These are phyloP conservation scores for Nasturtium officinale DNA, from an alignment of 345 rosid species.

Conservation along the genomic window DNA sequence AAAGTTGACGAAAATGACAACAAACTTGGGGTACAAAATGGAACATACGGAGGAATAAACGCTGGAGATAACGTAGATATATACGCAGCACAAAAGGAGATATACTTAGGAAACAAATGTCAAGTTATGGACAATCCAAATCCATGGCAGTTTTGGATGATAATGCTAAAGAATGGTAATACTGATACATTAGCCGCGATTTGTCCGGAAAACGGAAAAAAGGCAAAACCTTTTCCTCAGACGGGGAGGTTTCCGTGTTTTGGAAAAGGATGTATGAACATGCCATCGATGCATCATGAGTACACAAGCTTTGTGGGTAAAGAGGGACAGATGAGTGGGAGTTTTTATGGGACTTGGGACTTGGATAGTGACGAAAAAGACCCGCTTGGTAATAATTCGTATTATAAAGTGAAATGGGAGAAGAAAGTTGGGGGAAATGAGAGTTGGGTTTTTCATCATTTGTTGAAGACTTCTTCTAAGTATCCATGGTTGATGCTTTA, in stretches of 20 bases:
- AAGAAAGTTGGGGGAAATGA: slow-evolving; percentile 53
- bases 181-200: slow-evolving; percentile 58
- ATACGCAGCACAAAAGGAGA: slow-evolving; percentile 63
- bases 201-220: slow-evolving; percentile 61
- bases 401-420: slow-evolving; percentile 52
- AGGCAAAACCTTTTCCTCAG: slow-evolving; percentile 52
- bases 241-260: slow-evolving; percentile 62
- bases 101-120: slow-evolving; percentile 64
- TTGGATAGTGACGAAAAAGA: slow-evolving; percentile 49
- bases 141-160: slow-evolving; percentile 75
- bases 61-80: slow-evolving; percentile 46
- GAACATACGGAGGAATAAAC: slow-evolving; percentile 43
- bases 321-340: slow-evolving; percentile 47
- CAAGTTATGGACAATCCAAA: slow-evolving; percentile 57
- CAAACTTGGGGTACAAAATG: slow-evolving; percentile 51
- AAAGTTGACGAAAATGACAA: slow-evolving; percentile 64
- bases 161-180: slow-evolving; percentile 69
- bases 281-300: slow-evolving; percentile 60
- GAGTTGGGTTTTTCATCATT: slow-evolving; percentile 61
- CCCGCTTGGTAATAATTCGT: slow-evolving; percentile 45
- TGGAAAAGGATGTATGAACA: slow-evolving; percentile 69
- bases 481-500: slow-evolving; percentile 75
- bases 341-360: slow-evolving; percentile 69
- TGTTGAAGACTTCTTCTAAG: slow-evolving; percentile 58
- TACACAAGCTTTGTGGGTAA: slow-evolving; percentile 49